Evolutionary conservation across 495 filamentous ascomycete genomes (phyloP).

Genomic region (Penicillium steckii): DNA sequence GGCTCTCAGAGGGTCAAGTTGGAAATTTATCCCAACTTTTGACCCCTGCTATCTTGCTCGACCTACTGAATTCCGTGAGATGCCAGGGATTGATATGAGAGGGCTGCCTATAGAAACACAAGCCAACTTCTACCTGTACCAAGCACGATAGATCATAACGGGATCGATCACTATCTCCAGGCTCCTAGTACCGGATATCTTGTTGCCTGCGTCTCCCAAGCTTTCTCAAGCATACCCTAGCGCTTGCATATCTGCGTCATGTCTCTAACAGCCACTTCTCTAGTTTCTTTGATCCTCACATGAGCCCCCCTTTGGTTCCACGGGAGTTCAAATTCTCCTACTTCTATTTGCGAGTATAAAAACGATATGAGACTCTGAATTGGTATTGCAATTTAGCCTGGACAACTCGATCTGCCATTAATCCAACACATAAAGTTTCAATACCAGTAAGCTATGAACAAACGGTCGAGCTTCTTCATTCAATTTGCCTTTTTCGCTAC

Average conservation of each 20-base stretch:
- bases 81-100: background rate
- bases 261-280: background rate
- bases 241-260: background rate
- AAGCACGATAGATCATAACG: no score
- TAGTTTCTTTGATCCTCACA: background rate
- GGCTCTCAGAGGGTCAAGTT: background rate
- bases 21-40: background rate
- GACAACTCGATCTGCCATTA: no score
- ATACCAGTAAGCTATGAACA: background rate
- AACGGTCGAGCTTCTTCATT: background rate
- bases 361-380: background rate
- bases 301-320: background rate
- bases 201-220: slow-evolving; percentile 2
- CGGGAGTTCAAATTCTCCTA: background rate
- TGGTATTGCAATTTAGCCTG: no score
- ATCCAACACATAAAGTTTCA: no score
- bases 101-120: background rate
- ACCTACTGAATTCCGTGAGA: background rate
- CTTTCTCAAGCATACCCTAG: background rate
- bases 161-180: no score
- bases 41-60: background rate
- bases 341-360: background rate
- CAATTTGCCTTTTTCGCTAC: background rate
- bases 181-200: no score
- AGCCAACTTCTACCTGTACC: no score